Evolutionary conservation across 352 stramenopile genomes (phyloP), one percentile per base, ranked within the genome.

Genomic region (Hyaloperonospora arabidopsidis): DNA sequence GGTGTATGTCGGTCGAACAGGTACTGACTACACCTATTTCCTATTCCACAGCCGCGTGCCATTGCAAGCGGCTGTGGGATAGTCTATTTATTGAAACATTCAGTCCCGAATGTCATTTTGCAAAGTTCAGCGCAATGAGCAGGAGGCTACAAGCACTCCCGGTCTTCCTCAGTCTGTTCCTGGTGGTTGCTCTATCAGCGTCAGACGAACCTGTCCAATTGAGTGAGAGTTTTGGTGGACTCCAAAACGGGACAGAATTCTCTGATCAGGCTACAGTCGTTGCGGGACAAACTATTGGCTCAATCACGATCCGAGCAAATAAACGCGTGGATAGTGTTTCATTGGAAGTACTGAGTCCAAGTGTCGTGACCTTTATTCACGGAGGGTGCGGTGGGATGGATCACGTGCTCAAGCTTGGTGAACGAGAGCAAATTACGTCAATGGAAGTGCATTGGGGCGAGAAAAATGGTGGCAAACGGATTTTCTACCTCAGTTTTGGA

Each of bases 361-460:
- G 21, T n/a, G 52, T 47, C 15, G 29, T 45, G 5, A 69, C 29
- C 6, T 66, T 69, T 10, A 66, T 14, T n/a, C 61, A 68, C 48
- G 61, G 61, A 14, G 54, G 54, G 51, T 41, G 6, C 61, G 50
- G 50, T 2, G 61, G 55, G 13, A 48, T 8, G 13, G 39, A 47
- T 11, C 54, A 57, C 8, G 45, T 35, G 1, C 39, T 67, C 7
- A 25, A 21, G 5, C 48, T 66, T 2, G 60, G n/a, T 0, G 18
- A 22, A 14, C 29, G 51, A 0, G 61, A 68, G 19, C 44, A 62
- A 17, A 49, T 68, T 22, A 65, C 39, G 13, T 62, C 56, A 0
- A 68, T 68, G 56, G 61, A 68, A 39, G 57, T 54, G n/a, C 57
- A 68, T 49, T 65, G 56, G 57, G 61, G 18, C 29, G 21, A 59